Evolutionary conservation across 1,284 basidiomycete genomes (phyloP).

Genomic region (Ganoderma lingzhi): DNA sequence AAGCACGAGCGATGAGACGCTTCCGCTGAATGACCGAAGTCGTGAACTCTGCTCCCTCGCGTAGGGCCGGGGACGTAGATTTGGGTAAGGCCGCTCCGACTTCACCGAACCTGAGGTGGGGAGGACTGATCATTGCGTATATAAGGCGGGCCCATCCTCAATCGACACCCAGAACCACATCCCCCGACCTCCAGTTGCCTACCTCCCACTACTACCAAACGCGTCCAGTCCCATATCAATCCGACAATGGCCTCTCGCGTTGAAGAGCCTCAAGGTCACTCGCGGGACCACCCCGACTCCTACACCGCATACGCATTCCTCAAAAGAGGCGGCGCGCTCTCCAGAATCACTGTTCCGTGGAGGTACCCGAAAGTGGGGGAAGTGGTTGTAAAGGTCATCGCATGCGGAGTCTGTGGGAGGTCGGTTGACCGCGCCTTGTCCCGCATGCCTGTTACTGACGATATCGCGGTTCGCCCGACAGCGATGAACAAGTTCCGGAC

Average conservation of each 20-base stretch:
- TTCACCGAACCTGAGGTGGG: not conserved
- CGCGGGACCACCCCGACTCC: slow-evolving; percentile 26
- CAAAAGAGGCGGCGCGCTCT: slow-evolving; percentile 28
- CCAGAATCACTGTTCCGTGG: slow-evolving; percentile 35
- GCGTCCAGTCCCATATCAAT: not conserved
- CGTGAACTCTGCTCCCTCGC: not conserved
- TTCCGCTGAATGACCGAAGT: not conserved
- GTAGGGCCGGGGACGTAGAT: not conserved
- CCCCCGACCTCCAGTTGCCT: not conserved
- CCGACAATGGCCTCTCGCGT: not conserved
- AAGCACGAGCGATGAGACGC: not conserved
- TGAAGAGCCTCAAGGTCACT: not conserved
- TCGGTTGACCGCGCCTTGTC: slow-evolving; percentile 9
- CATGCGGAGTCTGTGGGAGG: slow-evolving; percentile 40
- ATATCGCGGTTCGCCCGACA: slow-evolving; percentile 7
- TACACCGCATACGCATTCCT: slow-evolving; percentile 38
- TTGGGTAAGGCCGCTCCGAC: not conserved
- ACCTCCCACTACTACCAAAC: not conserved
- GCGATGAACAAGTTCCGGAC: slow-evolving; percentile 33
- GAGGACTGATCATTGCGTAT: not conserved
- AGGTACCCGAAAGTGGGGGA: slow-evolving; percentile 34
- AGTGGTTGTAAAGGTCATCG: slow-evolving; percentile 38
- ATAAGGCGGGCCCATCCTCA: not conserved
- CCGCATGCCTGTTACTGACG: not conserved
- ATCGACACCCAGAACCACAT: not conserved